Percentiles rank a stretch among this genome's conserved stretches.
phyloP scores from a whole-genome alignment of 169 alveolate species.

The Sarcocystis neurona region DNA sequence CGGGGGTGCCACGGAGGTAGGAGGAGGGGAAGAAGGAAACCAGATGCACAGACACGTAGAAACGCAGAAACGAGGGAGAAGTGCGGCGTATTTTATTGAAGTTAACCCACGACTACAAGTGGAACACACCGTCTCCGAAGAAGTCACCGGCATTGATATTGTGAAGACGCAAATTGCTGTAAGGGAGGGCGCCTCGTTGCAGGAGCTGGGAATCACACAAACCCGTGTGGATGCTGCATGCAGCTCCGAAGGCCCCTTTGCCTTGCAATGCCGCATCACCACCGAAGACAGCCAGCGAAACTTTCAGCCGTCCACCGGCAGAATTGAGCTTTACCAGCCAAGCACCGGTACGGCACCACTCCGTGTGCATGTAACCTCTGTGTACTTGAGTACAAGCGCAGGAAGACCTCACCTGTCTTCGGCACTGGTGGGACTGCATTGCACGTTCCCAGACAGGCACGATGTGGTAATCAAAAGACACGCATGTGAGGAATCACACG shows the following conservation, averaged over 20 bases:
- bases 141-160: conserved; percentile 81
- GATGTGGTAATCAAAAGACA: too few species aligned
- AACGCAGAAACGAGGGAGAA: conserved; percentile 9
- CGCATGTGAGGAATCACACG: too few species aligned
- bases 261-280: conserved; percentile 38
- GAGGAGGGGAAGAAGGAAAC: not conserved
- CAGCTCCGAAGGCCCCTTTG: conserved; percentile 1
- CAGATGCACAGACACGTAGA: not conserved
- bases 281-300: conserved; percentile 43
- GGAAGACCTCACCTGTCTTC: too few species aligned
- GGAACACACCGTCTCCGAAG: conserved; percentile 88
- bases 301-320: conserved; percentile 43
- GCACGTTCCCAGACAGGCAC: too few species aligned
- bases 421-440: too few species aligned
- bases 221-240: not conserved
- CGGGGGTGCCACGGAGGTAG: not conserved
- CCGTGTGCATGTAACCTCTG: not conserved
- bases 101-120: conserved; percentile 88
- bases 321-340: conserved; percentile 35
- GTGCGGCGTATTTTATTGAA: conserved; percentile 81
- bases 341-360: not conserved
- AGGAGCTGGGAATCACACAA: conserved; percentile 30
- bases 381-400: too few species aligned
- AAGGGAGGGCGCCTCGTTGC: conserved; percentile 62
- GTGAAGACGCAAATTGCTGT: conserved; percentile 84